Conservation (phyloP, 2,329 filamentous ascomycete genomes). For the Ophiostoma sp. region DNA sequence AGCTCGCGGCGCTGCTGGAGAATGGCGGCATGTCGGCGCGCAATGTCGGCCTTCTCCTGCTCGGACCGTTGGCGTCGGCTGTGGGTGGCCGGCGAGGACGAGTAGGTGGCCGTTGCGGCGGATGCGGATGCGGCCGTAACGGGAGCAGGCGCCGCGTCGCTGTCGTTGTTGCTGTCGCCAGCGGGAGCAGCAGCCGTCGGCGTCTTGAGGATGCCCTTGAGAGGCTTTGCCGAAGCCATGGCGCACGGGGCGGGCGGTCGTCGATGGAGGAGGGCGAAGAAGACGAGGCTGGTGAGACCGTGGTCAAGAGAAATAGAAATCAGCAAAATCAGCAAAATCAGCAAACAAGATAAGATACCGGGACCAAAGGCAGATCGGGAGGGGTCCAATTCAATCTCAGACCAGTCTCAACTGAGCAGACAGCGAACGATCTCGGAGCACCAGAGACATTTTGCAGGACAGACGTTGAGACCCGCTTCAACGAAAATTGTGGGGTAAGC, state of each 20-base stretch:
- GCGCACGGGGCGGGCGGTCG: constrained; percentile 27
- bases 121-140: constrained; percentile 24
- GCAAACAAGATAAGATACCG: background rate
- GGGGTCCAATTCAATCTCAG: constrained; percentile 1
- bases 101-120: constrained; percentile 25
- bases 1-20: constrained; percentile 78
- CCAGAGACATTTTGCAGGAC: constrained; percentile 1
- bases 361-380: background rate
- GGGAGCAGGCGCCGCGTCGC: constrained; percentile 25
- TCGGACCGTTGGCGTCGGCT: constrained; percentile 34
- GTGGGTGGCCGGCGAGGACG: constrained; percentile 25
- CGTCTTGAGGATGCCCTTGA: constrained; percentile 59
- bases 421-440: constrained; percentile 6
- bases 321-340: background rate
- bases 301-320: background rate
- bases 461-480: background rate
- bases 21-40: constrained; percentile 73
- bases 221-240: constrained; percentile 44
- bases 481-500: background rate
- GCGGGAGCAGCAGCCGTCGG: constrained; percentile 32
- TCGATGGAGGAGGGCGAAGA: background rate
- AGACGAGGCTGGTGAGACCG: background rate
- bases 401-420: constrained; percentile 1
- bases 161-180: constrained; percentile 22
- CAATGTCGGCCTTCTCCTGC: constrained; percentile 53